Evolutionary conservation across 352 stramenopile genomes (phyloP).

Genomic region (Phytophthora crassamura): DNA sequence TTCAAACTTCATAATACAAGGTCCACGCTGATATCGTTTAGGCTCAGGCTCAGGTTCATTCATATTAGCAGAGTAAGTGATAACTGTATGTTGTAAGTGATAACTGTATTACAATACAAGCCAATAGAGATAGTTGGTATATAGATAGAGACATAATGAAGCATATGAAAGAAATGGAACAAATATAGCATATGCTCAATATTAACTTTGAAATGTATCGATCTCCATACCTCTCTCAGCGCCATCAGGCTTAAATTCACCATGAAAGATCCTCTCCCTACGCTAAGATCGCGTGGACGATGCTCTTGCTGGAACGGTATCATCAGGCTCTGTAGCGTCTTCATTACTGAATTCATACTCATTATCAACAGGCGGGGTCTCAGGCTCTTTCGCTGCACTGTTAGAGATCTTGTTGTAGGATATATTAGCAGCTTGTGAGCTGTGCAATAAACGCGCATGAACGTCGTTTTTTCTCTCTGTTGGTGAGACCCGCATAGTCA

Average conservation of each 20-base stretch:
- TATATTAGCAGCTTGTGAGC: neutral
- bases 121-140: no score
- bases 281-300: no score
- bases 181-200: conserved; percentile 1
- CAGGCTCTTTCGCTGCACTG: neutral
- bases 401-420: conserved; percentile 8
- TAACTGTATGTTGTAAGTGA: no score
- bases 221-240: conserved; percentile 3
- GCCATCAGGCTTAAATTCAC: neutral
- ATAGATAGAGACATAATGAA: no score
- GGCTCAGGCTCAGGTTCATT: no score
- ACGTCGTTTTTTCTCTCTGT: conserved; percentile 2
- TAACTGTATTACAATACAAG: no score
- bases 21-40: no score
- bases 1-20: no score
- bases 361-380: neutral
- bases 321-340: neutral
- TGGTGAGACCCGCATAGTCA: neutral
- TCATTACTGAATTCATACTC: no score
- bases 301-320: neutral
- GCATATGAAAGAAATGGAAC: no score
- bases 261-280: conserved; percentile 4
- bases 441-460: neutral
- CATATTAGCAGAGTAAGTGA: no score
- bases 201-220: conserved; percentile 7